Conservation (phyloP, 305 asterid species). For the Rubia tinctorum region DNA sequence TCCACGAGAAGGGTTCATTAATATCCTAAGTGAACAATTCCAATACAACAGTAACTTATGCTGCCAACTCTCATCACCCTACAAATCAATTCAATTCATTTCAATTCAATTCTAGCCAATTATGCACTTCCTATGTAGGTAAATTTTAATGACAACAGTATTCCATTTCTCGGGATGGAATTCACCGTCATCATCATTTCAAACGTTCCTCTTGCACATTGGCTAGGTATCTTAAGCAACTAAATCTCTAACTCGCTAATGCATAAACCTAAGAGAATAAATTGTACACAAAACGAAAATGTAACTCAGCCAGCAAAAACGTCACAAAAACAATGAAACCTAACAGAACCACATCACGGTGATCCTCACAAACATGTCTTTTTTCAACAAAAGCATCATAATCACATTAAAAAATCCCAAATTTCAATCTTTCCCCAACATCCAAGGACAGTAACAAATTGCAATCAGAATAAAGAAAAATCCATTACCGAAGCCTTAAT, state of each 20-base stretch:
- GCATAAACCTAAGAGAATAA: neutral
- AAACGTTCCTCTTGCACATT: neutral
- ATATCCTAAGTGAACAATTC: neutral
- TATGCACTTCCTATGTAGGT: neutral
- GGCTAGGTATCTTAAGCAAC: neutral
- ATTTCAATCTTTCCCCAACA: neutral
- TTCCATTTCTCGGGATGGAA: too few relatives aligned
- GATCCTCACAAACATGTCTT: neutral
- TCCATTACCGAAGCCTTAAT: slow-evolving; percentile 62
- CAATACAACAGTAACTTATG: neutral
- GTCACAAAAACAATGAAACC: neutral
- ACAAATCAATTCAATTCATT: neutral
- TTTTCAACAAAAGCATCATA: too few relatives aligned
- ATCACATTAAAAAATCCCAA: slow-evolving; percentile 2
- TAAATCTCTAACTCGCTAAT: neutral
- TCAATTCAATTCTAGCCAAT: neutral
- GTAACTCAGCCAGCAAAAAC: neutral
- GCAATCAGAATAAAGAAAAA: neutral
- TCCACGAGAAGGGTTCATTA: neutral
- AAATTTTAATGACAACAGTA: neutral
- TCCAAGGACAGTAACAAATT: neutral
- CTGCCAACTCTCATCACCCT: neutral
- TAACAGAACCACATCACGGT: neutral
- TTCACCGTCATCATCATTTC: too few relatives aligned
- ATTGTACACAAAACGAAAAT: neutral